Conservation (phyloP, 2,329 filamentous ascomycete genomes). For the Leptographium procerum region DNA sequence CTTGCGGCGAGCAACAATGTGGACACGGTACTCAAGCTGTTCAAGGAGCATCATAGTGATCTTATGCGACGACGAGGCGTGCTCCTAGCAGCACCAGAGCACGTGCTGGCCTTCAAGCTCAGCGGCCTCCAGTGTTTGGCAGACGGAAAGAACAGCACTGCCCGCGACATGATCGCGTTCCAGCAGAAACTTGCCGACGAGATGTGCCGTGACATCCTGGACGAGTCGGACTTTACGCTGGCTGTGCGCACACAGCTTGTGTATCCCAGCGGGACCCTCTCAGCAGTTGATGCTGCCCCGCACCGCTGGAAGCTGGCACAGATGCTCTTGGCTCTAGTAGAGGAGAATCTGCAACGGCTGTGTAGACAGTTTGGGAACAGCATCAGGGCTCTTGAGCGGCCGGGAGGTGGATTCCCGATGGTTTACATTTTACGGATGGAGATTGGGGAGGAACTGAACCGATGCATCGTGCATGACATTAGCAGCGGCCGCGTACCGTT, state of each 20-base stretch:
- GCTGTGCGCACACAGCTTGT: conserved; percentile 44
- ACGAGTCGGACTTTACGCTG: conserved; percentile 50
- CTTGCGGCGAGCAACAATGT: conserved; percentile 23
- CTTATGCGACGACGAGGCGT: conserved; percentile 35
- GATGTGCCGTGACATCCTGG: conserved; percentile 47
- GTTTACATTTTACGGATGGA: conserved; percentile 41
- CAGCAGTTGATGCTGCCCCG: conserved; percentile 39
- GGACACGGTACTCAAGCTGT: conserved; percentile 24
- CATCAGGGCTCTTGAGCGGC: conserved; percentile 34
- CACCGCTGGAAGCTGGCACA: conserved; percentile 37
- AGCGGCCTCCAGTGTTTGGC: conserved; percentile 46
- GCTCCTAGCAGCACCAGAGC: conserved; percentile 50
- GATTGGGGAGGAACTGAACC: conserved; percentile 32
- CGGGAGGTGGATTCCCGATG: conserved; percentile 36
- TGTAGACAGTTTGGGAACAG: conserved; percentile 23
- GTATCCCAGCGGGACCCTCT: conserved; percentile 40
- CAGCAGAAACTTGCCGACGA: conserved; percentile 36
- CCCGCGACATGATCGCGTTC: conserved; percentile 32
- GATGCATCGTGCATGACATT: conserved; percentile 28
- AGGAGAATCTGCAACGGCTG: conserved; percentile 25
- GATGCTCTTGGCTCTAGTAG: conserved; percentile 27
- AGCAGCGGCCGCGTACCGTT: conserved; percentile 21
- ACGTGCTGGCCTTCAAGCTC: conserved; percentile 53
- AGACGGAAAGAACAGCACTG: conserved; percentile 30
- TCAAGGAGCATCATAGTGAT: conserved; percentile 21